A percentile compares a stretch with the other conserved stretches of the same genome.
phyloP scores from a whole-genome alignment of 1,284 basidiomycete species.

The Paramarasmius palmivorus region DNA sequence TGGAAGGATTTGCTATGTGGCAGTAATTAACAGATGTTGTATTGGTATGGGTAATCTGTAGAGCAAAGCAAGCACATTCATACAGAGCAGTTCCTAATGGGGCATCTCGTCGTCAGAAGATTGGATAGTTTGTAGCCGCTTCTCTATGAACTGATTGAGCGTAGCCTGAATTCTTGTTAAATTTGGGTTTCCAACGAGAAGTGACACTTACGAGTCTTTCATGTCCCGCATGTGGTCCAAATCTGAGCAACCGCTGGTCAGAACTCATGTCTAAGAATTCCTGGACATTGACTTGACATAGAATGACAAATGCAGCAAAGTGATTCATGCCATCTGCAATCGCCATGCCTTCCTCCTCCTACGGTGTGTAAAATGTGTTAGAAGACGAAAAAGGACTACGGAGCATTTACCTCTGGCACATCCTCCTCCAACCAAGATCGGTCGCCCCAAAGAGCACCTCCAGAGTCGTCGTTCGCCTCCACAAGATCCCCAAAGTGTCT shows the following conservation, averaged over 20 bases:
- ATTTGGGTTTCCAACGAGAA: constrained; percentile 8
- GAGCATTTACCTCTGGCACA: constrained; percentile 46
- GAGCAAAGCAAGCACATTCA: constrained; percentile 3
- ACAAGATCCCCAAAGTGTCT: constrained; percentile 59
- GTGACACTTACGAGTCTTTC: constrained; percentile 52
- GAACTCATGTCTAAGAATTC: constrained; percentile 53
- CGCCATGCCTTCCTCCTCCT: constrained; percentile 61
- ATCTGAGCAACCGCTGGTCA: constrained; percentile 46
- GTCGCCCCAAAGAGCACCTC: constrained; percentile 54
- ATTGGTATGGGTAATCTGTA: not conserved
- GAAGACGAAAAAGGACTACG: not conserved
- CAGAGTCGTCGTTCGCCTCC: constrained; percentile 40
- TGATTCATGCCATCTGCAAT: constrained; percentile 60
- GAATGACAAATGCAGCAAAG: constrained; percentile 62
- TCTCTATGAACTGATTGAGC: constrained; percentile 41
- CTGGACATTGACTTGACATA: constrained; percentile 54
- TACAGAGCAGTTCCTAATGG: not conserved
- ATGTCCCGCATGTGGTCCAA: constrained; percentile 49
- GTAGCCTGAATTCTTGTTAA: constrained; percentile 24
- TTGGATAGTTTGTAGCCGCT: constrained; percentile 34
- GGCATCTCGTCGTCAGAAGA: constrained; percentile 11
- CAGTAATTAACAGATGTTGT: not conserved
- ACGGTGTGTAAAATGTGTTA: constrained; percentile 10
- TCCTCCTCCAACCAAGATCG: constrained; percentile 62
- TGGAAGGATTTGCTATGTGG: not conserved